Base-by-base conservation (phyloP, 1,284 basidiomycete genomes). In the Neonothopanus nambi region DNA sequence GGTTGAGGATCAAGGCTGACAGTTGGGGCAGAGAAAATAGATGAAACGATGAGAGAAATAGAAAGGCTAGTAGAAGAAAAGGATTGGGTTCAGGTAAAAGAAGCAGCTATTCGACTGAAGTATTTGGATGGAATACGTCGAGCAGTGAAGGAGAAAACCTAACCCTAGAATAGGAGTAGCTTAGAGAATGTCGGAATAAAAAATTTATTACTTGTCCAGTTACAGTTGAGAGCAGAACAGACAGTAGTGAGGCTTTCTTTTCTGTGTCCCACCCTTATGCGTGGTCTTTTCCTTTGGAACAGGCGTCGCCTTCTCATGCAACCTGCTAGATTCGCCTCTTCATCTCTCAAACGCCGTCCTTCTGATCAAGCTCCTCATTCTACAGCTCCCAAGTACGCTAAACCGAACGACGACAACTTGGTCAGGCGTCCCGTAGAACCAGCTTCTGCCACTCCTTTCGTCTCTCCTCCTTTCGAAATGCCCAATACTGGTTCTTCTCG, bases 121-220 rank as follows among this genome's bases (percentile, higher is more conserved):
- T 97, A 95, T 66, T 71, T 92, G 65, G 73, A 84, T 49, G 84
- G 87, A n/a, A 84, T 95, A 20, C 78, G 83, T 37, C 71, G 77
- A 11, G 92, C 93, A 5, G 87, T 84, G 4, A 77, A 75, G 56
- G 77, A 66, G 52, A 82, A 80, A 77, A 75, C 74, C 12, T 23
- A 57, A 50, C 21, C 17, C 17, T 40, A 40, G 21, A 39, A 15
- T 39, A 15, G 5, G 37, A 6, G 13, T 20, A 39, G 5, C 30
- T 13, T 33, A 33, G 26, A 33, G 8, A 3, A 13, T 33, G 13
- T 33, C n/a, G 30, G 2, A 33, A 33, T 33, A 33, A 33, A 33
- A 40, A 40, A 12, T 40, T 40, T n/a, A n/a, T n/a, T 28, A 28
- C 26, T 28, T 28, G 26, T 5, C 26, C n/a, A n/a, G n/a, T n/a